Evolutionary conservation across 192 early-diverging fungal genomes (phyloP).

Genomic region (Coemansia sp.): DNA sequence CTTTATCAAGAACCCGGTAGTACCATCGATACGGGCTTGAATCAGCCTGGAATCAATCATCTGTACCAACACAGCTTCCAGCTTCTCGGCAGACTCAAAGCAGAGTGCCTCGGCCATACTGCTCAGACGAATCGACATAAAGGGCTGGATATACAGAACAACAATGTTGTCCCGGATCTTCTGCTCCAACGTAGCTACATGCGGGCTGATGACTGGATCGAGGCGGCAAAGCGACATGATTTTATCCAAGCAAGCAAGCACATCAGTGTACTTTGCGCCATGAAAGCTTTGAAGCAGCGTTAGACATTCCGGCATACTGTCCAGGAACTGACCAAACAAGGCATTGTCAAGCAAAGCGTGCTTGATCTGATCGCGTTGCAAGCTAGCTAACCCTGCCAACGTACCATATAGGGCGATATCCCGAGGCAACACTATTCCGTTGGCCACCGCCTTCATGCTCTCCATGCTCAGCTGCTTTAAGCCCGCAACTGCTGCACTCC

Average conservation of each 20-base stretch:
- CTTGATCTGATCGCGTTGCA: slow-evolving; percentile 30
- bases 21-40: slow-evolving; percentile 34
- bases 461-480: slow-evolving; percentile 14
- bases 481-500: slow-evolving; percentile 15
- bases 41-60: slow-evolving; percentile 37
- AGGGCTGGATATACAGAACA: slow-evolving; percentile 42
- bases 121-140: slow-evolving; percentile 28
- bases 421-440: slow-evolving; percentile 12
- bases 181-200: slow-evolving; percentile 10
- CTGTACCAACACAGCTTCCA: slow-evolving; percentile 27
- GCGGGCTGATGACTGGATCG: slow-evolving; percentile 34
- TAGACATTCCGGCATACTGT: slow-evolving; percentile 40
- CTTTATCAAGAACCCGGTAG: slow-evolving; percentile 33
- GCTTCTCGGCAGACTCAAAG: slow-evolving; percentile 18
- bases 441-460: not conserved
- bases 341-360: slow-evolving; percentile 20
- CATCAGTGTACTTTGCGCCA: slow-evolving; percentile 28
- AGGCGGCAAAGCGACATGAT: slow-evolving; percentile 32
- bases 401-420: slow-evolving; percentile 50
- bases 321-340: slow-evolving; percentile 38
- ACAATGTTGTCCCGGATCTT: slow-evolving; percentile 34
- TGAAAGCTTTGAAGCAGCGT: slow-evolving; percentile 34
- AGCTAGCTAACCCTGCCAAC: slow-evolving; percentile 30
- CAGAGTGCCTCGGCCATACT: slow-evolving; percentile 35
- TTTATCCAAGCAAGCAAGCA: slow-evolving; percentile 18